These are phyloP conservation scores for Pseudomassariella vexata DNA, from an alignment of 2,329 filamentous ascomycete genomes.

Conservation along the genomic window DNA sequence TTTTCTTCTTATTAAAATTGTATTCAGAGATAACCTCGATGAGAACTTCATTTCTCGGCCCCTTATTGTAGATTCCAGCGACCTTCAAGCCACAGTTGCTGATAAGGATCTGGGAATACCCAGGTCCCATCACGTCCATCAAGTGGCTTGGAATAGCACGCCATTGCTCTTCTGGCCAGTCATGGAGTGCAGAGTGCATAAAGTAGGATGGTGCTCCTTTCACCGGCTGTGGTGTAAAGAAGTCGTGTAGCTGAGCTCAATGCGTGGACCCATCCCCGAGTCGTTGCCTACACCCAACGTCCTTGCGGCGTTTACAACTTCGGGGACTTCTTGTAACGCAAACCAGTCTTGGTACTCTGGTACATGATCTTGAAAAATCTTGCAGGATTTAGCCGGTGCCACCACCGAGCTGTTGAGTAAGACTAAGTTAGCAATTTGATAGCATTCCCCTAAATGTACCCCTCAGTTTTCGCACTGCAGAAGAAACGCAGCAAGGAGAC, in stretches of 20 bases:
- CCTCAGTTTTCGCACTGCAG: too few relatives aligned
- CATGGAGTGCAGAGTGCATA: slow-evolving; percentile 1
- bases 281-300: background rate
- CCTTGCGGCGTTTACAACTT: background rate
- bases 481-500: too few relatives aligned
- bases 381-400: background rate
- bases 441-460: too few relatives aligned
- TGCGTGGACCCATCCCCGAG: too few relatives aligned
- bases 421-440: too few relatives aligned
- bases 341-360: background rate
- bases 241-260: slow-evolving; percentile 1
- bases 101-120: slow-evolving; percentile 13
- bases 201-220: slow-evolving; percentile 1
- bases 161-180: slow-evolving; percentile 4
- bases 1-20: too few relatives aligned
- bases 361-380: background rate
- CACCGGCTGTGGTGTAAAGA: background rate
- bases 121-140: slow-evolving; percentile 11
- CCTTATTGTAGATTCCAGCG: slow-evolving; percentile 1
- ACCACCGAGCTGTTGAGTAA: too few relatives aligned
- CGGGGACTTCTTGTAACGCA: background rate
- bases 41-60: slow-evolving; percentile 2
- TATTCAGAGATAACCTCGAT: too few relatives aligned
- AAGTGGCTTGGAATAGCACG: slow-evolving; percentile 7
- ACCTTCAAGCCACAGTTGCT: slow-evolving; percentile 7